Base-by-base conservation (phyloP, 2,329 filamentous ascomycete species). In the Epichloe scottii region DNA sequence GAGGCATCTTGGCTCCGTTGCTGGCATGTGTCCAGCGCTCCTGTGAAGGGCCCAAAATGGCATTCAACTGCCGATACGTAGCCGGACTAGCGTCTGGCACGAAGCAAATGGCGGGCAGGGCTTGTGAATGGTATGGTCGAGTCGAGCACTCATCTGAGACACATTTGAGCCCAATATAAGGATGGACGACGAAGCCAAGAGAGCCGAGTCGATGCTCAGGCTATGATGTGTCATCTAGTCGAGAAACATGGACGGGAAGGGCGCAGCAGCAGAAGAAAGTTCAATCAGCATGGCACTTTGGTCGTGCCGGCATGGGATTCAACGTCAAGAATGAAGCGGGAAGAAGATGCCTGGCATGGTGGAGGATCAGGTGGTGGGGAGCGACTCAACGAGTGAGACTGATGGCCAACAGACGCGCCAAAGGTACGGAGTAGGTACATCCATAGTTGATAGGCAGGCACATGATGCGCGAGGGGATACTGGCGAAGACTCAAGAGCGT, bases 101-200 rank as follows among this genome's bases (percentile, higher is more conserved):
- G 49, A 52, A 46, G 46, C 46, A 38, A 52, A 43, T 48, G 41
- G 47, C 48, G 41, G 42, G 37, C 49, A 48, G 38, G 42, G 37
- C 39, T 46, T 48, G 46, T 50, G 54, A 49, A 39, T 50, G 55
- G 51, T 53, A 39, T 50, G 55, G 30, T 30, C 52, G 50, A 43
- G 53, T 55, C 45, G 49, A 56, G 54, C 48, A 54, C 52, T 56
- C 43, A 56, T 56, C 55, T 57, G 59, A 58, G 59, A 59, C 56
- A 50, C 50, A 49, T 51, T 57, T 54, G 58, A 57, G 59, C 57
- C 56, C 45, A 30, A 41, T 46, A 39, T 30, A 46, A 51, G 43
- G 51, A 55, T 48, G 51, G 46, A 57, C 51, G 45, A 53, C 41
- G 11, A 47, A 43, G 46, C 42, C 42, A 49, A 33, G 41, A 30